Evolutionary conservation across 2,329 filamentous ascomycete species (phyloP).

Genomic region (Shiraia sp.): DNA sequence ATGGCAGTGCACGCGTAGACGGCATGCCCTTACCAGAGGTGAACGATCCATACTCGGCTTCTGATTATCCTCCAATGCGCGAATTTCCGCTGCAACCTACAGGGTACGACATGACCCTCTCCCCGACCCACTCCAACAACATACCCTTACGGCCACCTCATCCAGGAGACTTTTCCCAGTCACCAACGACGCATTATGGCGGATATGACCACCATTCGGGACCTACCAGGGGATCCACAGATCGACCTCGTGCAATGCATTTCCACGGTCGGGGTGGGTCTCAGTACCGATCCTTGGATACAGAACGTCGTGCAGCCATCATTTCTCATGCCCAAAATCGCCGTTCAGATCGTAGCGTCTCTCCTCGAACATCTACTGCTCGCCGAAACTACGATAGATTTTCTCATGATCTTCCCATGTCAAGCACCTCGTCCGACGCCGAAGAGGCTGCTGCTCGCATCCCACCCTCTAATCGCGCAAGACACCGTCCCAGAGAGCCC

Average conservation of each 20-base stretch:
- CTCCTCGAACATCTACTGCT: slow-evolving; percentile 30
- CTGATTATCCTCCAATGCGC: too few species aligned
- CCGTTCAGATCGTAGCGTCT: slow-evolving; percentile 29
- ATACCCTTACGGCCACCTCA: slow-evolving; percentile 7
- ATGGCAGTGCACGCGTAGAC: too few species aligned
- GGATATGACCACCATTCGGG: slow-evolving; percentile 6
- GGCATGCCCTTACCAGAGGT: too few species aligned
- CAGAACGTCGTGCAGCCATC: slow-evolving; percentile 18
- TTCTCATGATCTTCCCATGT: slow-evolving; percentile 26
- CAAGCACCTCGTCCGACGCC: slow-evolving; percentile 27
- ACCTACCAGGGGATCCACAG: slow-evolving; percentile 5
- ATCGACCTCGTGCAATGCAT: slow-evolving; percentile 15
- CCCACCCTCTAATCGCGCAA: slow-evolving; percentile 19
- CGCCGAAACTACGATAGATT: slow-evolving; percentile 40
- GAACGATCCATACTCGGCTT: too few species aligned
- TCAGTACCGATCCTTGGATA: slow-evolving; percentile 11
- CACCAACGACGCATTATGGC: slow-evolving; percentile 8
- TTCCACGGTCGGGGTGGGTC: slow-evolving; percentile 14
- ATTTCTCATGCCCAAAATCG: slow-evolving; percentile 17
- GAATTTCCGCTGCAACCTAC: slow-evolving; percentile 2
- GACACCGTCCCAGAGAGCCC: slow-evolving; percentile 17
- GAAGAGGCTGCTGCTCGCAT: slow-evolving; percentile 30
- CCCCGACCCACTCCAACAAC: slow-evolving; percentile 1
- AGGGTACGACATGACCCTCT: slow-evolving; percentile 3
- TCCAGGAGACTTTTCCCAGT: slow-evolving; percentile 2